Conservation (phyloP, 441 rosid genomes). For the Biscutella laevigata region DNA sequence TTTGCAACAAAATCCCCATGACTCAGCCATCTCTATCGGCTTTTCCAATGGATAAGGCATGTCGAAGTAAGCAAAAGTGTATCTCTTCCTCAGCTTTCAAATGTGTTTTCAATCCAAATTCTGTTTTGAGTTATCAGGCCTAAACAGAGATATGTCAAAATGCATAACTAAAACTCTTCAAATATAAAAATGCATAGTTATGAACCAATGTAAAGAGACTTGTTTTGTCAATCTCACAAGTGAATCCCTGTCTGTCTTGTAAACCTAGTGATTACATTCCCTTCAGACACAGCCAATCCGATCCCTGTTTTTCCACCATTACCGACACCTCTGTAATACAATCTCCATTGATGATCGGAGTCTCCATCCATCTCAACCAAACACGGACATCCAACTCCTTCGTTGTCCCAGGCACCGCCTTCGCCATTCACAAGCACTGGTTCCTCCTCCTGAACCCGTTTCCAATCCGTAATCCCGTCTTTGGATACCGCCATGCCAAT, state of each 20-base stretch:
- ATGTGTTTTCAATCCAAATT: too few relatives aligned
- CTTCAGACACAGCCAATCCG: slow-evolving; percentile 43
- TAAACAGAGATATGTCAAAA: too few relatives aligned
- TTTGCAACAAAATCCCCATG: slow-evolving; percentile 57
- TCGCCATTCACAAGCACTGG: slow-evolving; percentile 32
- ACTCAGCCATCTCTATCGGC: slow-evolving; percentile 49
- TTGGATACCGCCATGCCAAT: slow-evolving; percentile 57
- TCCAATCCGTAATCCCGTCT: slow-evolving; percentile 59
- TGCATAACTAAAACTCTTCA: not conserved
- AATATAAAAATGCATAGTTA: not conserved
- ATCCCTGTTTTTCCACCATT: slow-evolving; percentile 42
- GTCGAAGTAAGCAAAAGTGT: slow-evolving; percentile 63
- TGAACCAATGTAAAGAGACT: not conserved
- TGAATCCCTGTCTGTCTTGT: slow-evolving; percentile 40
- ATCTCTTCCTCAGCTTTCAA: slow-evolving; percentile 84
- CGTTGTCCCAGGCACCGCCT: slow-evolving; percentile 40
- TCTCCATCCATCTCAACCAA: slow-evolving; percentile 41
- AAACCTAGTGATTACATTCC: slow-evolving; percentile 30
- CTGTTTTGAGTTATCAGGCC: too few relatives aligned
- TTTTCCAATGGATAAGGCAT: slow-evolving; percentile 39
- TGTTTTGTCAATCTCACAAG: slow-evolving; percentile 18
- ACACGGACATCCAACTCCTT: slow-evolving; percentile 45
- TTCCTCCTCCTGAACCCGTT: slow-evolving; percentile 31
- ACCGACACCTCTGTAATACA: slow-evolving; percentile 42
- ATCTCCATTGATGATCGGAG: slow-evolving; percentile 36